These are phyloP conservation scores for Mycena haematopus DNA, from an alignment of 768 basidiomycete genomes.

Conservation along the genomic window DNA sequence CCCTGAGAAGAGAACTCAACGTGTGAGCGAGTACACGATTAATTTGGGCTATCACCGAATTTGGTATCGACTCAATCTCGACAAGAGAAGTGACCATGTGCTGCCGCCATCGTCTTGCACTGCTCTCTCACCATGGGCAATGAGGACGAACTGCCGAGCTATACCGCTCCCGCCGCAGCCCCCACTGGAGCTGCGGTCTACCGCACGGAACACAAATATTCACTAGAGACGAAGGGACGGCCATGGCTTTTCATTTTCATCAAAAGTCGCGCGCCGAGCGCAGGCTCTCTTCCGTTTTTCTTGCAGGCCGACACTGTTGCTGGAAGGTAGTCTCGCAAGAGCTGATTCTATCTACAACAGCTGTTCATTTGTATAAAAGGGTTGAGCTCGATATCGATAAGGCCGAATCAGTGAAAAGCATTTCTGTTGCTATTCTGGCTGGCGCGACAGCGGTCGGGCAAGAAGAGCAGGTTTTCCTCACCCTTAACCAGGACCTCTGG, in stretches of 20 bases:
- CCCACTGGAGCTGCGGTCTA: neutral
- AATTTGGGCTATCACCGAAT: neutral
- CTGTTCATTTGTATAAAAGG: conserved; percentile 2
- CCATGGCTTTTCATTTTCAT: conserved; percentile 58
- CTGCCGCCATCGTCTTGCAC: neutral
- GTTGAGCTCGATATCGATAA: conserved; percentile 59
- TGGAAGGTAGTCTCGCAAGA: conserved; percentile 37
- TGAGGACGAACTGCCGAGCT: conserved; percentile 27
- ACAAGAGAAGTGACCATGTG: neutral
- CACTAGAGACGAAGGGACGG: conserved; percentile 51
- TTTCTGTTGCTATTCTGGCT: conserved; percentile 52
- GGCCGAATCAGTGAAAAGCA: conserved; percentile 53
- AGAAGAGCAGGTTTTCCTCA: conserved; percentile 56
- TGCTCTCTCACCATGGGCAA: conserved; percentile 22
- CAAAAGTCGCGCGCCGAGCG: conserved; percentile 50
- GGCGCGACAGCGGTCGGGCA: conserved; percentile 62
- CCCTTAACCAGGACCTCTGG: conserved; percentile 52
- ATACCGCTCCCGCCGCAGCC: conserved; percentile 20
- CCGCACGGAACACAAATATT: conserved; percentile 44
- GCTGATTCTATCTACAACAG: neutral
- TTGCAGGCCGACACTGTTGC: conserved; percentile 54
- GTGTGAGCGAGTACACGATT: conserved; percentile 3
- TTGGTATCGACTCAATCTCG: neutral
- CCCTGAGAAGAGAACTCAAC: neutral
- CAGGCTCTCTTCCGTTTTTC: conserved; percentile 51